Base-by-base conservation (phyloP, 169 alveolate species). In the Eimeria praecox region DNA sequence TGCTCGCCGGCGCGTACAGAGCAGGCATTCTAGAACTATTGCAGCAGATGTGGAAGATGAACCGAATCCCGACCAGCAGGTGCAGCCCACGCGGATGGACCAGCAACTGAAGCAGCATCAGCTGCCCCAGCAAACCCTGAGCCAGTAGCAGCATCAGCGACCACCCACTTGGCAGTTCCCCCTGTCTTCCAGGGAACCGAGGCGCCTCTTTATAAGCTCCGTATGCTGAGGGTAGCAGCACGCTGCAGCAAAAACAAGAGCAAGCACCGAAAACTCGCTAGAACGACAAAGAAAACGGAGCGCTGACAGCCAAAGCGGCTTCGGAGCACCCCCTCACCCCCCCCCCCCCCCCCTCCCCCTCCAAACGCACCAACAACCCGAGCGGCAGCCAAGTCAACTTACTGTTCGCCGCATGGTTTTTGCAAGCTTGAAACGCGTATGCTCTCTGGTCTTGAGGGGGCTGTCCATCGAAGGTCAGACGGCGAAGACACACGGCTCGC, bases 171-270 rank as follows among this genome's bases (percentile, higher is more conserved):
- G 71, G 93, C 93, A 87, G 46, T 38, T 46, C 27, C 40, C 38
- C 54, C 27, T 38, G 64, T 87, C 93, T 38, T 56, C 93, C 82
- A 87, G 62, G 64, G 82, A 44, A 27, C 82, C 52, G 18, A 87
- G 42, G 42, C 93, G 93, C 82, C 93, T 27, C 30, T 40, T 46
- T 22, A 87, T 62, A 24, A 87, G 93, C 82, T 56, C 93, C 18
- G 93, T 62, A 52, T 87, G 93, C 93, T 87, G 93, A n/a, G 93
- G 93, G 42, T 87, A 87, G 82, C 93, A 87, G 93, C 93, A 87
- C 8, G 93, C 93, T 87, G 82, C 38, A 87, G 46, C 56, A 16
- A 30, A 80, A 87, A 52, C 83, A 64, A 54, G n/a, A 59, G 77
- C 73, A 54, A 24, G 33, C 71, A 54, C 16, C 14, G 91, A 52